Evolutionary conservation across 1,284 basidiomycete species (phyloP).

Genomic region (Boletus semigastroideus): DNA sequence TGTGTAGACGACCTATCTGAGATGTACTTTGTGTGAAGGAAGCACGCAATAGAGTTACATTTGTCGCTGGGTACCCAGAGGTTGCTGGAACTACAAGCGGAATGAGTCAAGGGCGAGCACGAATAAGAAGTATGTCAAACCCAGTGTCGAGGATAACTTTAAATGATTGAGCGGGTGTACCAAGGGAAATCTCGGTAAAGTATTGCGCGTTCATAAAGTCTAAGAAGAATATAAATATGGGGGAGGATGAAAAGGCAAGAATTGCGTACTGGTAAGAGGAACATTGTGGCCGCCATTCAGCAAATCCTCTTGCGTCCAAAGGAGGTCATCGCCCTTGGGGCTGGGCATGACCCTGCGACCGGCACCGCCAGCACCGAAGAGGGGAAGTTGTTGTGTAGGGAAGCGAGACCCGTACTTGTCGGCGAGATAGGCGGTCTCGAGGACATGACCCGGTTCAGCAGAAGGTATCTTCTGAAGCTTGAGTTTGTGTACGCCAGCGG

Average conservation of each 20-base stretch:
- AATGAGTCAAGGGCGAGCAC: neutral
- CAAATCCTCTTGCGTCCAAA: slow-evolving; percentile 81
- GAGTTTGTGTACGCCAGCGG: slow-evolving; percentile 75
- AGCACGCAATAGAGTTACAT: slow-evolving; percentile 97
- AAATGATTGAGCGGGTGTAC: slow-evolving; percentile 80
- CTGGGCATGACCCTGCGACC: slow-evolving; percentile 61
- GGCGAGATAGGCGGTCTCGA: slow-evolving; percentile 81
- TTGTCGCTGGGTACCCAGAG: slow-evolving; percentile 89
- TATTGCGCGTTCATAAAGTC: slow-evolving; percentile 99
- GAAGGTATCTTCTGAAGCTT: slow-evolving; percentile 83
- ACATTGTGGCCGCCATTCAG: slow-evolving; percentile 83
- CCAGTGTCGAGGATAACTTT: slow-evolving; percentile 90
- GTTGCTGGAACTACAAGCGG: slow-evolving; percentile 70
- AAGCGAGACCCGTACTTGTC: slow-evolving; percentile 75
- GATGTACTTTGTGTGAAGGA: slow-evolving; percentile 95
- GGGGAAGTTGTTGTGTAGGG: slow-evolving; percentile 59
- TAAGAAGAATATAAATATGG: slow-evolving; percentile 19
- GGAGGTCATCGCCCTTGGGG: slow-evolving; percentile 61
- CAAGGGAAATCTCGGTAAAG: slow-evolving; percentile 86
- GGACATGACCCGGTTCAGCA: slow-evolving; percentile 56
- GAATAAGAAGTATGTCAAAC: slow-evolving; percentile 31
- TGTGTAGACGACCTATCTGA: slow-evolving; percentile 81
- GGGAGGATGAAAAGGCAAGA: neutral
- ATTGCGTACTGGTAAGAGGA: slow-evolving; percentile 81
- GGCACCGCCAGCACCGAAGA: slow-evolving; percentile 71